Evolutionary conservation across 164 flowering plant species (phyloP), one percentile per base, ranked within the genome.

Genomic region (Nelumbo lutea): DNA sequence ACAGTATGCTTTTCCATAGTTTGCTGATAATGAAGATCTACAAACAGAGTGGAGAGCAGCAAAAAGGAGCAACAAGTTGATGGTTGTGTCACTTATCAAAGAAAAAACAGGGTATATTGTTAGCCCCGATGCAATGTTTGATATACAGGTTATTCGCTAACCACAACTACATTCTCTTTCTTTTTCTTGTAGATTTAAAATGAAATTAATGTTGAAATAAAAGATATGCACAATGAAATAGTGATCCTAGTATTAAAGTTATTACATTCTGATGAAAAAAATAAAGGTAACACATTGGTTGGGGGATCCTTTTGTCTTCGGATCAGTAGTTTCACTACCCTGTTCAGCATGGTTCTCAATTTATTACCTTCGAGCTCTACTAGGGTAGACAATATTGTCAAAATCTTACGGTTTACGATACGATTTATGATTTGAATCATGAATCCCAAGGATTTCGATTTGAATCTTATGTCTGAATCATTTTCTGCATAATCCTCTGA

Each of bases 51-150:
- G 97, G 96, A 84, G 84, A 72, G 86, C 79, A 66, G 89, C 93
- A 61, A 88, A 94, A 77, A 84, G 82, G 76, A 84, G 64, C 76
- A 94, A 91, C 77, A 94, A 90, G 76, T 61, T 82, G 76, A 94
- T 87, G 84, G 90, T 81, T 68, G 97, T 75, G 14, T 78, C 90
- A 27, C 76, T 90, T 38, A 68, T 94, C 51, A 90, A 85, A 77
- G 91, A 91, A 66, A 94, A 78, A 79, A 91, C 98, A 43, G 98
- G 98, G 27, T 94, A 94, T 73, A 55, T 76, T 59, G 86, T 94
- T 56, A 94, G 87, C 72, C 88, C 97, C 61, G 95, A 90, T 78
- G 90, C 95, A 62, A 86, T 94, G 96, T 94, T 91, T 78, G 98
- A 94, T 73, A 76, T 94, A 66, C 98, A 94, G 94, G 98, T 89